A percentile compares a stretch with the other conserved stretches of the same genome.
phyloP scores from a whole-genome alignment of 768 basidiomycete species.

The Leccinum ochraceum region DNA sequence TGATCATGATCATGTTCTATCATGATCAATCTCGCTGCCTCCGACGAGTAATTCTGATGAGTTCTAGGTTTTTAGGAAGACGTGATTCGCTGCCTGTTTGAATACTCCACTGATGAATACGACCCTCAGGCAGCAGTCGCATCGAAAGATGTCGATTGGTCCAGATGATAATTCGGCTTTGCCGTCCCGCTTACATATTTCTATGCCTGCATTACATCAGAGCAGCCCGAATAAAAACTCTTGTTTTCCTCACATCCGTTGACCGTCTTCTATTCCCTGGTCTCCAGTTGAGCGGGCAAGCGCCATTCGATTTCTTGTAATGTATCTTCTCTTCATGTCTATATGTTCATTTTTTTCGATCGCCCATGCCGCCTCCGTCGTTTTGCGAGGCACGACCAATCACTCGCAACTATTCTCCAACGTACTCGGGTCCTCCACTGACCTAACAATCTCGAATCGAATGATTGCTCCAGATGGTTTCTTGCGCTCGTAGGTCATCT shows the following conservation, averaged over 20 bases:
- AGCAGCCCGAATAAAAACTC: neutral
- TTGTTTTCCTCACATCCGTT: neutral
- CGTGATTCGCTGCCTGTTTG: too few species aligned
- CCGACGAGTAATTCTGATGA: too few species aligned
- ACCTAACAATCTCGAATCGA: conserved; percentile 41
- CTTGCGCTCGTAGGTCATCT: conserved; percentile 38
- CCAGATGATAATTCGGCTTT: neutral
- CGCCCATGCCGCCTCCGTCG: conserved; percentile 20
- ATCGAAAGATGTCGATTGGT: neutral
- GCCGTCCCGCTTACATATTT: neutral
- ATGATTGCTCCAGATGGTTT: conserved; percentile 52
- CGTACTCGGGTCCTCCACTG: conserved; percentile 20
- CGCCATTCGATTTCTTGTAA: conserved; percentile 5
- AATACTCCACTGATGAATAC: too few species aligned
- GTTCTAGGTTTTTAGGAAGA: too few species aligned
- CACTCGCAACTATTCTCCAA: neutral
- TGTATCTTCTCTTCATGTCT: conserved; percentile 14
- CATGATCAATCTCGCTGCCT: too few species aligned
- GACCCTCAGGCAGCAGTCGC: too few species aligned
- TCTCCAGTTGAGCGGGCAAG: neutral
- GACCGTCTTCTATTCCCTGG: too few species aligned
- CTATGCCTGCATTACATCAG: neutral
- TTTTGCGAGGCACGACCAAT: conserved; percentile 10
- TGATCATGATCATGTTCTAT: too few species aligned
- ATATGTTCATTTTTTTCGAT: conserved; percentile 8